Conservation (phyloP, 2,329 filamentous ascomycete genomes). For the Hymenoscyphus fraxineus region DNA sequence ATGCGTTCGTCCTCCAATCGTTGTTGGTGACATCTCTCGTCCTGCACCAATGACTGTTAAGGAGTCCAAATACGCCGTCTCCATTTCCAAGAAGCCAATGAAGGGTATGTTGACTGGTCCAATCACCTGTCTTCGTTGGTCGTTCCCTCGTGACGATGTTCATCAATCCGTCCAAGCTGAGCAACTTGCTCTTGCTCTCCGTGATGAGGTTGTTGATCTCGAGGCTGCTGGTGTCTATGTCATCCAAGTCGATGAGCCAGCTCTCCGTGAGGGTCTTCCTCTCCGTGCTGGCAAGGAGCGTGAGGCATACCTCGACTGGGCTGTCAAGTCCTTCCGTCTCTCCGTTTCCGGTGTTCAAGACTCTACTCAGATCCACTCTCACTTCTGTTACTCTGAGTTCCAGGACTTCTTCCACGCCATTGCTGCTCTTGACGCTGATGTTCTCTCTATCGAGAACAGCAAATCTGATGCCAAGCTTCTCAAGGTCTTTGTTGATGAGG, state of each 20-base stretch:
- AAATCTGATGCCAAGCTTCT: slow-evolving; percentile 99
- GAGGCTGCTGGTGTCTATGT: slow-evolving; percentile 95
- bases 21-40: slow-evolving; percentile 97
- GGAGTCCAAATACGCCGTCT: slow-evolving; percentile 98
- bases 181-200: slow-evolving; percentile 96
- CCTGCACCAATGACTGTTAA: slow-evolving; percentile 98
- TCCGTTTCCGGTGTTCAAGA: slow-evolving; percentile 90
- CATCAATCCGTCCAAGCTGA: slow-evolving; percentile 99
- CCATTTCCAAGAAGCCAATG: slow-evolving; percentile 97
- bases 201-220: slow-evolving; percentile 96
- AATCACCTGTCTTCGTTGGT: slow-evolving; percentile 98
- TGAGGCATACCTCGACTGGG: slow-evolving; percentile 95
- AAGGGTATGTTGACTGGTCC: slow-evolving; percentile 99
- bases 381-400: slow-evolving; percentile 99
- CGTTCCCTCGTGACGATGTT: slow-evolving; percentile 98
- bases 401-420: slow-evolving; percentile 99
- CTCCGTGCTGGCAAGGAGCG: slow-evolving; percentile 92
- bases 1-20: slow-evolving; percentile 96
- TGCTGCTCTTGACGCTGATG: slow-evolving; percentile 93
- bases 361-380: slow-evolving; percentile 98
- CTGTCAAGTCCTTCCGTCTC: slow-evolving; percentile 96
- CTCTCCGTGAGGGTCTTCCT: slow-evolving; percentile 97
- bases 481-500: slow-evolving; percentile 96
- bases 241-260: slow-evolving; percentile 99
- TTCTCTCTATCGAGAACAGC: slow-evolving; percentile 99